Evolutionary conservation across 2,329 filamentous ascomycete genomes (phyloP), one percentile per base, ranked within the genome.

Genomic region (Penicillium sp.): DNA sequence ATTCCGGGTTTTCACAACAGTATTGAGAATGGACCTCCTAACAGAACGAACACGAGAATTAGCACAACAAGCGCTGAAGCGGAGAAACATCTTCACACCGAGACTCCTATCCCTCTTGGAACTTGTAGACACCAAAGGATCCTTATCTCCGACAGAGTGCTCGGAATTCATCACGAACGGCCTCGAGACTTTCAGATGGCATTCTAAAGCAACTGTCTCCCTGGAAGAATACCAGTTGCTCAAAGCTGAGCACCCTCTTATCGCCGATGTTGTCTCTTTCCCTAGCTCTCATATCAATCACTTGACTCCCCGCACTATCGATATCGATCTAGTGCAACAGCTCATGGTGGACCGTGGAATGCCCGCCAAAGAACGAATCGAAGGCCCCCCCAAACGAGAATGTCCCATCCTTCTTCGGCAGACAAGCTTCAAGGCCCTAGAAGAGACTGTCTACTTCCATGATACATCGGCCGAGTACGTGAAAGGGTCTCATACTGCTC

Each of bases 371-470:
- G 75, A 79, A 0, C 69, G 75, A 0, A 82, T 85, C 19, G 82
- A 85, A 57, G 82, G 82, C 0, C 82, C 82, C 0, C 82, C 82
- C 0, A 54, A 59, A 1, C 69, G 80, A 3, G 54, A 59, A 1
- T 81, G 75, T 27, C 77, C 77, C 0, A 80, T 84, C 6, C 71
- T 84, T 1, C 68, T 84, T 8, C 74, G 81, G 0, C 82, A 84
- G 58, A 84, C 82, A 0, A 85, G 82, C 55, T 84, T 85, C 56
- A 68, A 79, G 1, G 82, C 82, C 0, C 64, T 83, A 0, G 77
- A 83, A 51, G 82, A 84, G 62, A 68, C 67, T 0, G 76, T 83
- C 3, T 67, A 69, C 1, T 83, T 83, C 57, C 61, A 56, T 1
- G 64, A 67, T 13, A 43, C 62, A 0, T 47, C 62, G 5, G 54